These are phyloP conservation scores for Metschnikowia amazonensis DNA, from an alignment of 805 yeast genomes.

Conservation along the genomic window DNA sequence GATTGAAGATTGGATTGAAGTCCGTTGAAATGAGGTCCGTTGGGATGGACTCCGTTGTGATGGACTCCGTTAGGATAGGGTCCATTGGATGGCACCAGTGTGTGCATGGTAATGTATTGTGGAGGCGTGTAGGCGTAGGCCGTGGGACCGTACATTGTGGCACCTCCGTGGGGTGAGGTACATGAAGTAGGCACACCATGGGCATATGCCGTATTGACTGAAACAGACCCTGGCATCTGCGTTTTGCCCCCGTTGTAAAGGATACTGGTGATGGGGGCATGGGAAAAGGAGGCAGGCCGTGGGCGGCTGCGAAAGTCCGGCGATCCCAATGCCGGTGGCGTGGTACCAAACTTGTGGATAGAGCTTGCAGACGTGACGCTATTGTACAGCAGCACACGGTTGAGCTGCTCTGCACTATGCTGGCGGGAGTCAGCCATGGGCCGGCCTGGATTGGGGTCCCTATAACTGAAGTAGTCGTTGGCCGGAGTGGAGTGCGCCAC, in stretches of 20 bases:
- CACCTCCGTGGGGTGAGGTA: constrained; percentile 1
- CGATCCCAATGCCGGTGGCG: constrained; percentile 9
- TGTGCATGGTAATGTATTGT: not conserved
- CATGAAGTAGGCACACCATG: not conserved
- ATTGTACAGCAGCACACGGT: constrained; percentile 9
- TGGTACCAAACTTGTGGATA: not conserved
- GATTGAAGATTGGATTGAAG: no score
- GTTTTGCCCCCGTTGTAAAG: not conserved
- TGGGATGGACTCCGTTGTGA: no score
- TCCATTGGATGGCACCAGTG: not conserved
- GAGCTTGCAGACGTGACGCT: constrained; percentile 6
- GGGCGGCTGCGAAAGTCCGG: constrained; percentile 12
- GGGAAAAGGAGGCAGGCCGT: constrained; percentile 13
- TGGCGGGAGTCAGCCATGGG: constrained; percentile 5
- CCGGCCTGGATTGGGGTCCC: constrained; percentile 6
- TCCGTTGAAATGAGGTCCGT: no score
- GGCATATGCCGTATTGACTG: not conserved
- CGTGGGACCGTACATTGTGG: not conserved
- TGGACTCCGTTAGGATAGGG: no score
- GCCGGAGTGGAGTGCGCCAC: not conserved
- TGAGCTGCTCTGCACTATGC: constrained; percentile 3
- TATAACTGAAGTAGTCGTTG: constrained; percentile 12
- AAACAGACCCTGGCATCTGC: not conserved
- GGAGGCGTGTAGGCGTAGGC: not conserved
- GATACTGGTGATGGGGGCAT: constrained; percentile 7